Percentiles rank a stretch among this genome's conserved stretches.
These are phyloP conservation scores for Pyrus communis DNA, from an alignment of 306 rosid genomes.

Conservation along the genomic window DNA sequence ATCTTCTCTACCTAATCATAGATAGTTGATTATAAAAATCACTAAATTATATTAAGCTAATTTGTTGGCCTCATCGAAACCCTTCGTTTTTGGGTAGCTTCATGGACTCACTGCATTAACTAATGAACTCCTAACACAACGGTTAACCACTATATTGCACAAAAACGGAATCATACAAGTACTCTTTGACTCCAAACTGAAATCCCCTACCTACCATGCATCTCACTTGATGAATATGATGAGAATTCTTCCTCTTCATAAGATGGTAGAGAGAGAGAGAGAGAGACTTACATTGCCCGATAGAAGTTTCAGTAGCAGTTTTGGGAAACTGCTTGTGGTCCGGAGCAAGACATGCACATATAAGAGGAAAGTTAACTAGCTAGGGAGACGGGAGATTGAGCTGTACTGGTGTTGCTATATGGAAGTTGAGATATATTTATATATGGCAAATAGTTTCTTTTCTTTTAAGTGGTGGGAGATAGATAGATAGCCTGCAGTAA, in stretches of 20 bases:
- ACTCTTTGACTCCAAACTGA: too few species aligned
- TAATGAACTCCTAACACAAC: too few species aligned
- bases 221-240: not conserved
- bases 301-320: not conserved
- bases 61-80: not conserved
- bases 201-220: not conserved
- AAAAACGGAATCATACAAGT: too few species aligned
- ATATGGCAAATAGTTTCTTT: too few species aligned
- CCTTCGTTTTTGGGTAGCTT: not conserved
- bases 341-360: not conserved
- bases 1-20: not conserved
- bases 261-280: not conserved
- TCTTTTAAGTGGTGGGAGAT: not conserved
- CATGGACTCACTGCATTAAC: not conserved
- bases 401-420: not conserved
- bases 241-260: not conserved
- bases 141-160: too few species aligned
- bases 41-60: not conserved
- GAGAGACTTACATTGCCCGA: not conserved
- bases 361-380: not conserved
- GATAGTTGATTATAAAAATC: not conserved
- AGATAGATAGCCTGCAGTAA: not conserved
- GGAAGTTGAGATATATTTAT: not conserved
- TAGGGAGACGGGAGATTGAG: not conserved
- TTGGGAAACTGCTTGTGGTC: not conserved